These are phyloP conservation scores for Pseudonitzschia delicatissima DNA, from an alignment of 108 stramenopile genomes.

Conservation along the genomic window DNA sequence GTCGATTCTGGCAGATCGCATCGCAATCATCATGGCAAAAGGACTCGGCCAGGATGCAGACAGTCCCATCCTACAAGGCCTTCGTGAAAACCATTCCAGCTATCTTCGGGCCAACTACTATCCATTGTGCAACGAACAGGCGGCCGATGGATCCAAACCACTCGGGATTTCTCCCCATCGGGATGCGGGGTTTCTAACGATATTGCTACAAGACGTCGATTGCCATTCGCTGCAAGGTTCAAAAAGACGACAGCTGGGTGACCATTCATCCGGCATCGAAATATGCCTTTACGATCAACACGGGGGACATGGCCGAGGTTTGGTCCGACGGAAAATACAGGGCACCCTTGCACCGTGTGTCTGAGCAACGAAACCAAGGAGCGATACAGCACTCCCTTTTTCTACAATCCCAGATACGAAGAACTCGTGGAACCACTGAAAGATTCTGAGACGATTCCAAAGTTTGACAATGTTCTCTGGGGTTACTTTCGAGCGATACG, in stretches of 20 bases:
- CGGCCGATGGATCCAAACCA: slow-evolving; percentile 22
- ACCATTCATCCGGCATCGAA: slow-evolving; percentile 75
- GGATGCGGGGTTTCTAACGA: slow-evolving; percentile 90
- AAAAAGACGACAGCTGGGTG: slow-evolving; percentile 60
- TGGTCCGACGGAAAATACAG: slow-evolving; percentile 88
- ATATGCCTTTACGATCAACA: slow-evolving; percentile 86
- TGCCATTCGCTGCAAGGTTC: slow-evolving; percentile 81
- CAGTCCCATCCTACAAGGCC: slow-evolving; percentile 34
- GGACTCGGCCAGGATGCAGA: slow-evolving; percentile 51
- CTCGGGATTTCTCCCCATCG: slow-evolving; percentile 85
- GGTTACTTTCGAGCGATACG: slow-evolving; percentile 82
- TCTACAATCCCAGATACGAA: slow-evolving; percentile 88
- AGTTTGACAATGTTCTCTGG: slow-evolving; percentile 64
- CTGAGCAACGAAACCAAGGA: slow-evolving; percentile 54
- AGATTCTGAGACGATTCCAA: background rate
- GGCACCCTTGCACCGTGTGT: slow-evolving; percentile 89
- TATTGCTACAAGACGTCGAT: slow-evolving; percentile 83
- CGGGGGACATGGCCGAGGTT: slow-evolving; percentile 90
- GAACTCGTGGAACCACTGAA: slow-evolving; percentile 46
- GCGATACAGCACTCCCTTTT: slow-evolving; percentile 91
- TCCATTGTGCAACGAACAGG: slow-evolving; percentile 48
- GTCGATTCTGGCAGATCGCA: slow-evolving; percentile 52
- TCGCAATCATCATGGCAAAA: slow-evolving; percentile 60
- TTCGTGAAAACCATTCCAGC: slow-evolving; percentile 66
- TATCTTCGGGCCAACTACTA: slow-evolving; percentile 89